Percentiles rank a stretch among this genome's conserved stretches.
These are phyloP conservation scores for Fusarium xyrophilum DNA, from an alignment of 2,329 filamentous ascomycete species.

Conservation along the genomic window DNA sequence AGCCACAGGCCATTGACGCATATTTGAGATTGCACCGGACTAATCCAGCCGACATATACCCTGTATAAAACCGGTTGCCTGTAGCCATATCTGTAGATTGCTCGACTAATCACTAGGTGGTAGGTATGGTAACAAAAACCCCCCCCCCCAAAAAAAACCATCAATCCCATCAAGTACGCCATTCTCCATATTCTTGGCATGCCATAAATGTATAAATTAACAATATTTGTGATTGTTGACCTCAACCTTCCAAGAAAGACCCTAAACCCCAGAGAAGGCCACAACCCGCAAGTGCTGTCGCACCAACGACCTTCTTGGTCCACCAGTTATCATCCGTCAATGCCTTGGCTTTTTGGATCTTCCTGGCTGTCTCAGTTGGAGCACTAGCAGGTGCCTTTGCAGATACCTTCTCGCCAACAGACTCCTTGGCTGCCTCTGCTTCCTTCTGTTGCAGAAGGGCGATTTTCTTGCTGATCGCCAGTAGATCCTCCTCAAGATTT, in stretches of 20 bases:
- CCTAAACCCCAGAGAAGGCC: conserved; percentile 65
- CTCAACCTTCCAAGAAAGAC: conserved; percentile 55
- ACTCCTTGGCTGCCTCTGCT: conserved; percentile 51
- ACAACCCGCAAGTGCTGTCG: conserved; percentile 67
- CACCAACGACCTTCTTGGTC: conserved; percentile 69
- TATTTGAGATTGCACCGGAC: neutral
- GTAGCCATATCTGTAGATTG: neutral
- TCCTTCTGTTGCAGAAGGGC: conserved; percentile 59
- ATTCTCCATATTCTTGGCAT: conserved; percentile 10
- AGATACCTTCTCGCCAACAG: conserved; percentile 31
- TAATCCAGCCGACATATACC: neutral
- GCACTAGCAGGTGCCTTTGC: conserved; percentile 42
- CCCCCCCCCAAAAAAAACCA: no score
- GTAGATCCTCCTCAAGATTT: conserved; percentile 74
- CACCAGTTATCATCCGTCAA: conserved; percentile 72
- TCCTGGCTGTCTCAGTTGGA: conserved; percentile 42
- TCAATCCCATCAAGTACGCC: conserved; percentile 4
- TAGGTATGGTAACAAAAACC: neutral
- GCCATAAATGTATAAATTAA: neutral
- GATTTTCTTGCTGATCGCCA: conserved; percentile 75
- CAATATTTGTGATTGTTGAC: neutral
- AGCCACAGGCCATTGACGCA: neutral
- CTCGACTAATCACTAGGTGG: neutral
- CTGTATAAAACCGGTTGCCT: neutral
- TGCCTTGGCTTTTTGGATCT: conserved; percentile 58